These are phyloP conservation scores for Cicer bijugum DNA, from an alignment of 306 rosid species.

Conservation along the genomic window DNA sequence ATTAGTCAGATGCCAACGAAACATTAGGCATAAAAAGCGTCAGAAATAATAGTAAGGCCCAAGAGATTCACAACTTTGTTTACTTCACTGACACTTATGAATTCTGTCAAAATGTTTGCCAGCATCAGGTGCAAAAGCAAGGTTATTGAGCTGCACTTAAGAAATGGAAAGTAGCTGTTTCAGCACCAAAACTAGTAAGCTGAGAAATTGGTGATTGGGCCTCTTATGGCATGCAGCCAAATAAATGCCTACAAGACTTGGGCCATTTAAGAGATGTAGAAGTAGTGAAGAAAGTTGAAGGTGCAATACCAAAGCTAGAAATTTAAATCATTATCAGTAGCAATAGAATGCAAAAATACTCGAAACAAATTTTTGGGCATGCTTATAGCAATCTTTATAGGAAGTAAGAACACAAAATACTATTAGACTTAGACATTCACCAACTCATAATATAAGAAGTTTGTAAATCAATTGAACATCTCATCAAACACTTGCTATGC, in stretches of 20 bases:
- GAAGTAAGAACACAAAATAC: not conserved
- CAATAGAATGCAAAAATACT: too few relatives aligned
- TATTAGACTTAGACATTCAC: constrained; percentile 1
- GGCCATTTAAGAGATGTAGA: not conserved
- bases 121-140: too few relatives aligned
- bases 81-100: too few relatives aligned
- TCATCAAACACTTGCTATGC: not conserved
- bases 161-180: not conserved
- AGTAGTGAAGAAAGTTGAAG: not conserved
- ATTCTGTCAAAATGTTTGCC: too few relatives aligned
- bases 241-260: not conserved
- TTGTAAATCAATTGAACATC: not conserved
- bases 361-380: not conserved
- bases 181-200: not conserved
- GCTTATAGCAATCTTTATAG: not conserved
- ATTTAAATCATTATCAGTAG: too few relatives aligned
- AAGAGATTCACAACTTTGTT: too few relatives aligned
- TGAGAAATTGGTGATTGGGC: not conserved
- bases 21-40: too few relatives aligned
- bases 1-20: too few relatives aligned
- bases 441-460: not conserved
- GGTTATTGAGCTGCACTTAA: not conserved
- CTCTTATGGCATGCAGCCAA: not conserved
- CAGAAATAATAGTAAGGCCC: too few relatives aligned
- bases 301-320: not conserved